These are phyloP conservation scores for Phytophthora crassamura DNA, from an alignment of 352 stramenopile species.

Conservation along the genomic window DNA sequence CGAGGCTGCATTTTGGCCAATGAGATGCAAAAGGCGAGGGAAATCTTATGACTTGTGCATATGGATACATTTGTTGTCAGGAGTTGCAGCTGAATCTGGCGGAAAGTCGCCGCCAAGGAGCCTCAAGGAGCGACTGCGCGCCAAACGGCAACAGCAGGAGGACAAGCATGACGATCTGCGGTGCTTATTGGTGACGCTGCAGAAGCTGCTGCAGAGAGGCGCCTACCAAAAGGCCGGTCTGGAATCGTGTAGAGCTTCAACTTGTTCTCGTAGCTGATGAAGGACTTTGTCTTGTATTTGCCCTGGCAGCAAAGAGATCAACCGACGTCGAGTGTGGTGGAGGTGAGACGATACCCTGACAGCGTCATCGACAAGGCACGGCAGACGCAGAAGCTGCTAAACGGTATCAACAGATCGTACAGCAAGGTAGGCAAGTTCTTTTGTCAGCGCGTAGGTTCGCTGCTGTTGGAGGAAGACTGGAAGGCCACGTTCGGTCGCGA, in stretches of 20 bases:
- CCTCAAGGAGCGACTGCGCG: slow-evolving; percentile 35
- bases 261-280: slow-evolving; percentile 21
- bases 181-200: slow-evolving; percentile 7
- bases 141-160: slow-evolving; percentile 21
- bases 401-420: slow-evolving; percentile 24
- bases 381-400: slow-evolving; percentile 26
- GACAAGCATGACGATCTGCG: not conserved
- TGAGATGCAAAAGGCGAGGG: not conserved
- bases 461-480: slow-evolving; percentile 16
- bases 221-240: slow-evolving; percentile 10
- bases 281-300: slow-evolving; percentile 3
- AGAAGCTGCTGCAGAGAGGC: slow-evolving; percentile 27
- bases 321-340: not conserved
- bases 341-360: slow-evolving; percentile 23
- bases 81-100: too few relatives aligned
- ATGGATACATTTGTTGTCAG: too few relatives aligned
- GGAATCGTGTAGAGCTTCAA: slow-evolving; percentile 17
- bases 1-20: slow-evolving; percentile 17
- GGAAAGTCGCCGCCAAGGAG: too few relatives aligned
- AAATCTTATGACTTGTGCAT: too few relatives aligned
- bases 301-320: slow-evolving; percentile 8
- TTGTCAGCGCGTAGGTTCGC: slow-evolving; percentile 21
- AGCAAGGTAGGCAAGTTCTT: slow-evolving; percentile 30
- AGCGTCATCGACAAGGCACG: slow-evolving; percentile 41
- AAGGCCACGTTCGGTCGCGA: not conserved